These are phyloP conservation scores for Rhizopogon salebrosus DNA, from an alignment of 768 basidiomycete genomes.

Conservation along the genomic window DNA sequence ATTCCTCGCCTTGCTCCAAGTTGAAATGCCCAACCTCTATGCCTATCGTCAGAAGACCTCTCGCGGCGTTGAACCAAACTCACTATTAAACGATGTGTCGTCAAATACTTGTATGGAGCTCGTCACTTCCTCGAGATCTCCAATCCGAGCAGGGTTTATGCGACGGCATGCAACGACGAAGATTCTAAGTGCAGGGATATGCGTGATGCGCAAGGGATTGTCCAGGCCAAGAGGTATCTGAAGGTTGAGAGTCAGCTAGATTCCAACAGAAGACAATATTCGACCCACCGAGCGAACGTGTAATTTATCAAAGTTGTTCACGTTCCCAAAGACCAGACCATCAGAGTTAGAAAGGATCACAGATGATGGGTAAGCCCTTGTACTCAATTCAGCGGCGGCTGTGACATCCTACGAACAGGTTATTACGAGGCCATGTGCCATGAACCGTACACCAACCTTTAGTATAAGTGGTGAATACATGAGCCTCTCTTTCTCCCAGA, in stretches of 20 bases:
- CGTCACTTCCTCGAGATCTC: conserved; percentile 38
- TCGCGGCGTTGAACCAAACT: conserved; percentile 18
- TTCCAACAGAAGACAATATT: background rate
- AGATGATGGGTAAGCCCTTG: conserved; percentile 41
- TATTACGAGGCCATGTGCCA: conserved; percentile 1
- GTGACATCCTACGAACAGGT: conserved; percentile 40
- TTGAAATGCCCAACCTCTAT: conserved; percentile 28
- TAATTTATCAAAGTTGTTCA: conserved; percentile 68
- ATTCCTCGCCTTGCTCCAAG: conserved; percentile 48
- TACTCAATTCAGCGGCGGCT: conserved; percentile 48
- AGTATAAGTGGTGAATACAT: conserved; percentile 67
- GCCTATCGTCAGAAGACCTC: background rate
- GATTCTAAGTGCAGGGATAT: conserved; percentile 46
- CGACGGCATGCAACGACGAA: conserved; percentile 66
- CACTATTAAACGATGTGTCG: conserved; percentile 58
- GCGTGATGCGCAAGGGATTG: conserved; percentile 61
- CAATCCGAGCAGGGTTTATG: conserved; percentile 49
- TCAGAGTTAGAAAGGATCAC: conserved; percentile 54
- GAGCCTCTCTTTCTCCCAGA: conserved; percentile 59
- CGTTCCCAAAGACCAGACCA: conserved; percentile 58
- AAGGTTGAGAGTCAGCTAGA: background rate
- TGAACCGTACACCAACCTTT: conserved; percentile 38
- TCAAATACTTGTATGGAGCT: conserved; percentile 67
- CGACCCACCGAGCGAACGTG: conserved; percentile 69
- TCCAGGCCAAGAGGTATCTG: conserved; percentile 72